These are phyloP conservation scores for Acrocalymma vagum DNA, from an alignment of 2,329 filamentous ascomycete genomes.

Conservation along the genomic window DNA sequence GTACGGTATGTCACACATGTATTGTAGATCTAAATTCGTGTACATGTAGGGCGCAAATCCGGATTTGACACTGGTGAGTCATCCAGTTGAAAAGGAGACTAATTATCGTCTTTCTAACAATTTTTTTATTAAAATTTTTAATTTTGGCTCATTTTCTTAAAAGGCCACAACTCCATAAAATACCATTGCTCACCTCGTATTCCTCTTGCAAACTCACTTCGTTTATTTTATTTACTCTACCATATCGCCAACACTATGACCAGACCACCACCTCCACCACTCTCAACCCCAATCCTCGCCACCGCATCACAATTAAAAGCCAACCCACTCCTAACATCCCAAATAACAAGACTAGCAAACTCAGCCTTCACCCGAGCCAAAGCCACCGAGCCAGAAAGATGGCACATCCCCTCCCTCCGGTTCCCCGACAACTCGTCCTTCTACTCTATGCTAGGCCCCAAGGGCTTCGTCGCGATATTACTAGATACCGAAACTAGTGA, in stretches of 20 bases:
- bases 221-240: too few species aligned
- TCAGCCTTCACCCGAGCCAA: conserved; percentile 29
- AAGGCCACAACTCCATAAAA: too few species aligned
- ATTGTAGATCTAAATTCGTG: too few species aligned
- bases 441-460: conserved; percentile 18
- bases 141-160: too few species aligned
- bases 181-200: too few species aligned
- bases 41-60: too few species aligned
- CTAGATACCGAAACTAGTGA: conserved; percentile 21
- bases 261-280: conserved; percentile 8
- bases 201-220: too few species aligned
- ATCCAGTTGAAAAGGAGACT: too few species aligned
- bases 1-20: too few species aligned
- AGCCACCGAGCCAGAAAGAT: conserved; percentile 16
- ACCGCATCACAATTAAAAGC: conserved; percentile 11
- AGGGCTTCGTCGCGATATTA: conserved; percentile 23
- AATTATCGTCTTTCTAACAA: too few species aligned
- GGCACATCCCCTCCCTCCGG: conserved; percentile 16
- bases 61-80: too few species aligned
- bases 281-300: conserved; percentile 22
- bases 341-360: conserved; percentile 26
- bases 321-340: conserved; percentile 13
- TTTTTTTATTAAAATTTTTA: too few species aligned
- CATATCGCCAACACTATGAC: conserved; percentile 18
- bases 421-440: conserved; percentile 22